A percentile compares a stretch with the other conserved stretches of the same genome.
Conservation (phyloP, 2,329 filamentous ascomycete species). For the Calonectria hawksworthii region DNA sequence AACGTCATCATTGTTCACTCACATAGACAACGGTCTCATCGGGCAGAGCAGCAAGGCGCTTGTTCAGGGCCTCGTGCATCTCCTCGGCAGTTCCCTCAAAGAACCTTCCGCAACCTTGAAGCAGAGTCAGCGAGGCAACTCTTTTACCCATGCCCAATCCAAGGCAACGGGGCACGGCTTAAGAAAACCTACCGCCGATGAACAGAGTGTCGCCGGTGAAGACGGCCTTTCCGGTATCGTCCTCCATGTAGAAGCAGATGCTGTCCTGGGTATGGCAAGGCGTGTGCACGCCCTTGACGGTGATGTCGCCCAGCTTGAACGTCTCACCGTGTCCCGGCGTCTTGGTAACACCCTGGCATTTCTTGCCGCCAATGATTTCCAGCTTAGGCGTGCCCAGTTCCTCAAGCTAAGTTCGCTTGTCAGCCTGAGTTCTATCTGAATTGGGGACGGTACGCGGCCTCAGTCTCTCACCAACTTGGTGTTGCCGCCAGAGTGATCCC, state of each 20-base stretch:
- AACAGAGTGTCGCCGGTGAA: conserved; percentile 98
- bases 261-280: conserved; percentile 99
- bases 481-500: conserved; percentile 96
- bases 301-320: conserved; percentile 88
- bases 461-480: conserved; percentile 74
- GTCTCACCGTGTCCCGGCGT: conserved; percentile 82
- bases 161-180: background rate
- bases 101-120: conserved; percentile 88
- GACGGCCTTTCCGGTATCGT: conserved; percentile 80
- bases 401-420: conserved; percentile 45
- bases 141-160: background rate
- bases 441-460: background rate
- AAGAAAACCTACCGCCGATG: conserved; percentile 77
- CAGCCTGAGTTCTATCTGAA: background rate
- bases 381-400: conserved; percentile 71
- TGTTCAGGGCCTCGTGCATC: conserved; percentile 95
- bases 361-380: conserved; percentile 87
- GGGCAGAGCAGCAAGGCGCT: conserved; percentile 83
- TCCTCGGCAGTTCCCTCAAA: conserved; percentile 92
- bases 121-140: conserved; percentile 18
- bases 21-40: conserved; percentile 95
- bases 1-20: conserved; percentile 52
- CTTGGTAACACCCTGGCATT: conserved; percentile 84
- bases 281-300: conserved; percentile 90
- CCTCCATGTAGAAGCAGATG: conserved; percentile 94